Percentiles rank a stretch among this genome's conserved stretches.
Evolutionary conservation across 2,329 filamentous ascomycete genomes (phyloP).

Genomic region (Verruconis gallopava): DNA sequence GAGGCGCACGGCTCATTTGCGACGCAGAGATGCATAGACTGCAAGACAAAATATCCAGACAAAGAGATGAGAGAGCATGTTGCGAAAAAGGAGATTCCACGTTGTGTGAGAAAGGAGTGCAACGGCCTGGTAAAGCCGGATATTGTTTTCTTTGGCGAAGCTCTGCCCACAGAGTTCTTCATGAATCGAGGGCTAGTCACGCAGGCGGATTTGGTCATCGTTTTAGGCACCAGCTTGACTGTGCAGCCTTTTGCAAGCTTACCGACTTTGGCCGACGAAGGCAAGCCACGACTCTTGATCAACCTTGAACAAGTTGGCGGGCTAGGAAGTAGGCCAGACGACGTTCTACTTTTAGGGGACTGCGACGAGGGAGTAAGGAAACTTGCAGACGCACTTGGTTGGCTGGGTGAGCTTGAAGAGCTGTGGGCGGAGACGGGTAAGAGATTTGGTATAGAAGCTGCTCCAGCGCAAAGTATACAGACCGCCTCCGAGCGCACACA

Average conservation of each 20-base stretch:
- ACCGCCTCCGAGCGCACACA: conserved; percentile 28
- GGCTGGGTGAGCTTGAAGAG: conserved; percentile 68
- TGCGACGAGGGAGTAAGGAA: conserved; percentile 72
- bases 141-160: conserved; percentile 87
- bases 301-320: conserved; percentile 76
- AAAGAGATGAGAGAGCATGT: conserved; percentile 62
- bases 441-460: conserved; percentile 40
- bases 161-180: conserved; percentile 54
- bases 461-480: conserved; percentile 20
- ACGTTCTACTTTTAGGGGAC: conserved; percentile 70
- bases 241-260: conserved; percentile 84
- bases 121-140: conserved; percentile 79
- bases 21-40: conserved; percentile 81
- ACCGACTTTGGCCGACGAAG: conserved; percentile 48
- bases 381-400: conserved; percentile 69
- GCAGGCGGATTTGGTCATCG: conserved; percentile 62
- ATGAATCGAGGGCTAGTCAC: conserved; percentile 40
- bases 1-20: conserved; percentile 96
- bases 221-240: conserved; percentile 77
- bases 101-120: conserved; percentile 50
- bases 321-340: conserved; percentile 64
- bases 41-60: conserved; percentile 57
- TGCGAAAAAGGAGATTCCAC: conserved; percentile 52
- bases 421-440: conserved; percentile 58
- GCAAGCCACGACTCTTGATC: conserved; percentile 66